Evolutionary conservation across 2,329 filamentous ascomycete genomes (phyloP), one percentile per base, ranked within the genome.

Genomic region (Sclerotinia spermophila): DNA sequence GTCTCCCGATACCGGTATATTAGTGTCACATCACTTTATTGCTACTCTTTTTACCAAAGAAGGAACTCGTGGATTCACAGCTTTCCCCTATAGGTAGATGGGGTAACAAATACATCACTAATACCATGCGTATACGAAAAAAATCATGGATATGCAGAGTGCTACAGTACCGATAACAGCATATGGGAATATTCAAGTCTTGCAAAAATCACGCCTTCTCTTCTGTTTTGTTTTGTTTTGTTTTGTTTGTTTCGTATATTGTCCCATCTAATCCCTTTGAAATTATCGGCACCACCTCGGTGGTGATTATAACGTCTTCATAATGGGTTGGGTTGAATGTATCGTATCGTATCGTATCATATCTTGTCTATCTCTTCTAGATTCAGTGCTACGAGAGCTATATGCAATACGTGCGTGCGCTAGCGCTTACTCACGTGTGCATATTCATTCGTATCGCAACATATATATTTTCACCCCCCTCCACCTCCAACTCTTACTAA

Each of bases 1-100:
- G 88, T 0, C 80, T 89, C 0, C 88, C 88, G 0, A 89, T 89
- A 72, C 87, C 87, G 0, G 89, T 90, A 55, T 86, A 83, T 71
- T 84, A 87, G 62, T 86, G 83, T 0, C 85, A 90, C 61, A 78
- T 15, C 81, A 83, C 13, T 83, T 82, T 6, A 77, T 89, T 7
- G 80, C 81, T 11, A 40, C 86, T 85, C 62, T 61, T 64, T 38
- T 60, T 56, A 8, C 68, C 44, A 11, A 48, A 62, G 21, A 65
- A 80, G 73, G 74, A 78, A 17, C 78, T 86, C 80, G 80, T 35
- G 82, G 82, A 0, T 86, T 85, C 88, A 70, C 82, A 86, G 67
- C 84, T 85, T 1, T 79, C 86, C 87, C 87, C 77, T 89, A 2
- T 89, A 85, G 69, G 90, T 76, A 85, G 84, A 51, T 85, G 87